phyloP scores from a whole-genome alignment of 164 flowering plant genomes.

The Nymphaea thermarum region DNA sequence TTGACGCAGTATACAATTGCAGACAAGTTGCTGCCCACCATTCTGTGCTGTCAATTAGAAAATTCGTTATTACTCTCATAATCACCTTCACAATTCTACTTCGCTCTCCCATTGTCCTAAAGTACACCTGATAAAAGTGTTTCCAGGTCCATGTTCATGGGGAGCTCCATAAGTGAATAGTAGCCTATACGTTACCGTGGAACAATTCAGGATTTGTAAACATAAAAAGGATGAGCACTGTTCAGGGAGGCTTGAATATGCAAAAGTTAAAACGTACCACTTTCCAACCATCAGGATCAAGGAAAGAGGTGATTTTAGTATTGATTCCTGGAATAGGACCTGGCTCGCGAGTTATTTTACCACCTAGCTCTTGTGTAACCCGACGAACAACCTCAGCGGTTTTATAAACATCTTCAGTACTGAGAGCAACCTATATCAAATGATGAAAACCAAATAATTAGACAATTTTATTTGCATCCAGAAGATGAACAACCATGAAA shows the following conservation, averaged over 20 bases:
- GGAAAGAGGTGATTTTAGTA: slow-evolving; percentile 80
- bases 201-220: too few species aligned
- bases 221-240: too few species aligned
- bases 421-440: slow-evolving; percentile 55
- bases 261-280: slow-evolving; percentile 37
- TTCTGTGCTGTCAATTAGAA: too few species aligned
- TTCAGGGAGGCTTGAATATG: neutral
- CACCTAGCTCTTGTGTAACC: slow-evolving; percentile 89
- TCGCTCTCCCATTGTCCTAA: too few species aligned
- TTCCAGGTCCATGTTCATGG: too few species aligned
- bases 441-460: neutral
- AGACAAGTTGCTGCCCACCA: too few species aligned
- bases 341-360: slow-evolving; percentile 84
- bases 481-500: neutral
- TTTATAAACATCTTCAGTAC: slow-evolving; percentile 91
- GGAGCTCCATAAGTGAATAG: too few species aligned
- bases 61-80: too few species aligned
- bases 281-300: slow-evolving; percentile 99
- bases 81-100: too few species aligned
- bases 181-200: too few species aligned
- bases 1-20: too few species aligned
- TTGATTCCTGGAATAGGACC: slow-evolving; percentile 90
- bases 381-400: slow-evolving; percentile 69
- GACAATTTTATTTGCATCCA: slow-evolving; percentile 1
- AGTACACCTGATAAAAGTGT: too few species aligned